These are phyloP conservation scores for Colletotrichum sp. DNA, from an alignment of 2,329 filamentous ascomycete species.

Conservation along the genomic window DNA sequence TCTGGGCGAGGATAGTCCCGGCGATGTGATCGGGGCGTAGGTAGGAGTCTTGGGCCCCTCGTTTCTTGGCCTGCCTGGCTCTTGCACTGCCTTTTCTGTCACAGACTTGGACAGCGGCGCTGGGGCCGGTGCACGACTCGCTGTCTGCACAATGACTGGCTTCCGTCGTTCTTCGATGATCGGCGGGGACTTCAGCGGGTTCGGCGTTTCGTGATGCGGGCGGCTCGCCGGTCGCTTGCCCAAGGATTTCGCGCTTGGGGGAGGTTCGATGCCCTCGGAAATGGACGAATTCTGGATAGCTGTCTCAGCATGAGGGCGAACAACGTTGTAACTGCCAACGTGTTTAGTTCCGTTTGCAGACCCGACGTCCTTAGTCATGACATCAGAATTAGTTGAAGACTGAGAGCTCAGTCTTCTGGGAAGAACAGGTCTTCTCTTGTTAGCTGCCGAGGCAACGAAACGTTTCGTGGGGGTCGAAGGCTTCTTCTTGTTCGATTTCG, in stretches of 20 bases:
- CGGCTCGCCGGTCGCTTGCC: constrained; percentile 49
- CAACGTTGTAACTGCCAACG: constrained; percentile 26
- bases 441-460: constrained; percentile 47
- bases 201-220: neutral
- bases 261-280: neutral
- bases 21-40: neutral
- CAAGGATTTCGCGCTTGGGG: constrained; percentile 48
- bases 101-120: constrained; percentile 6
- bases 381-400: constrained; percentile 41
- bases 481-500: constrained; percentile 33
- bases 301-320: constrained; percentile 32
- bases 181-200: neutral
- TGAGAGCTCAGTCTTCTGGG: constrained; percentile 54
- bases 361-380: constrained; percentile 34
- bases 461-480: constrained; percentile 34
- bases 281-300: neutral
- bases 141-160: constrained; percentile 3
- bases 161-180: neutral
- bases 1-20: neutral
- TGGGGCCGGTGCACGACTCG: neutral
- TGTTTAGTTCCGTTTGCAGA: constrained; percentile 27
- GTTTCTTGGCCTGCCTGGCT: neutral
- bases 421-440: constrained; percentile 52
- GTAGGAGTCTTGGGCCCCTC: constrained; percentile 11
- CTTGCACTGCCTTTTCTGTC: neutral